Percentiles rank a stretch among this genome's conserved stretches.
Evolutionary conservation across 495 filamentous ascomycete species (phyloP).

Genomic region (Gamarada debralockiae): DNA sequence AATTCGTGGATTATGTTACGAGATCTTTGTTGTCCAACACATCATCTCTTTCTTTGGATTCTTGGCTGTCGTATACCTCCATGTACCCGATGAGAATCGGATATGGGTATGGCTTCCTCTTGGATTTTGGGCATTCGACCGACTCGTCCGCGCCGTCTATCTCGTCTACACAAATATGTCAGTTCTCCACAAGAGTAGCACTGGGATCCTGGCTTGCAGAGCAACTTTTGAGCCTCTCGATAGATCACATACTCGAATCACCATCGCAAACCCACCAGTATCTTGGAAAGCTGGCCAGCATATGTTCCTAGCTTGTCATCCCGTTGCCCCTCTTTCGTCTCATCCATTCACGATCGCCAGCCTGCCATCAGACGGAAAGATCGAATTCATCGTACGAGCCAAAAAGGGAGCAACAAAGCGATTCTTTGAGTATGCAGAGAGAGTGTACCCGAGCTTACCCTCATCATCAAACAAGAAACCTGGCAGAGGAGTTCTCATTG

Average conservation of each 20-base stretch:
- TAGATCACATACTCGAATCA: constrained; percentile 61
- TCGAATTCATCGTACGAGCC: constrained; percentile 71
- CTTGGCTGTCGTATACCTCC: constrained; percentile 59
- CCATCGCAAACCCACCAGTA: constrained; percentile 63
- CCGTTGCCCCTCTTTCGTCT: constrained; percentile 61
- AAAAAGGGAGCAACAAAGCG: constrained; percentile 67
- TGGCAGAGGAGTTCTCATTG: constrained; percentile 38
- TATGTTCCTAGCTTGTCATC: constrained; percentile 69
- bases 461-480: no score
- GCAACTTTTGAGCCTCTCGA: constrained; percentile 58
- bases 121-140: constrained; percentile 66
- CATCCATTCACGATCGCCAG: constrained; percentile 80
- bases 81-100: constrained; percentile 52
- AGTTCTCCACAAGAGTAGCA: constrained; percentile 23
- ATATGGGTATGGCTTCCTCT: constrained; percentile 72
- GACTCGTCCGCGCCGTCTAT: constrained; percentile 45
- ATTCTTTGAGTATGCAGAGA: constrained; percentile 59
- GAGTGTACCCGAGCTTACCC: no score
- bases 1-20: constrained; percentile 64
- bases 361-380: constrained; percentile 36
- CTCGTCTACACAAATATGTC: constrained; percentile 63
- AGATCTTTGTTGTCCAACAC: constrained; percentile 81
- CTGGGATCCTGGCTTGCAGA: constrained; percentile 43
- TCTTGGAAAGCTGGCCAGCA: constrained; percentile 79
- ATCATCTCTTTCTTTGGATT: constrained; percentile 63